Evolutionary conservation across 805 yeast species (phyloP), one percentile per base, ranked within the genome.

Genomic region (Schizosaccharomyces osmophilus): DNA sequence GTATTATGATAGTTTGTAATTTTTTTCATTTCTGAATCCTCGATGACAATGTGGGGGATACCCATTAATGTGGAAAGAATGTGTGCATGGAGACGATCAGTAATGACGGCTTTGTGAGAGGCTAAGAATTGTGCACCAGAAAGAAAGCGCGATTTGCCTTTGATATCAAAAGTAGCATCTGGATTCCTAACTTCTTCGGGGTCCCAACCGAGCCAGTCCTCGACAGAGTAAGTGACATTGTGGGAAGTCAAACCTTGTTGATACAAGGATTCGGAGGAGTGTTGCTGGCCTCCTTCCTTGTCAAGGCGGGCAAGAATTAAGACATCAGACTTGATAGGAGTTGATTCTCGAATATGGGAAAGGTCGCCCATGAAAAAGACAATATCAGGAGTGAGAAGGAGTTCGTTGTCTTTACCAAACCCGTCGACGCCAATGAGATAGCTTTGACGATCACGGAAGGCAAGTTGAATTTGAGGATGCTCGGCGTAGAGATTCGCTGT

Each of bases 61-160:
- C 61, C 61, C 55, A 59, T 19, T 13, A 59, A 29, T 19, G 54
- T 39, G 26, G 55, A n/a, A 41, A 59, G 39, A 22, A 59, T 22
- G 43, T 59, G 61, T 6, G 51, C 61, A n/a, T 59, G 61, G 15
- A 59, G 48, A 22, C 61, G 26, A 42, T 59, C 61, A 22, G 61
- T 42, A 11, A 59, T 59, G n/a, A 59, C 55, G 55, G 22, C 26
- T 17, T 29, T 19, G 32, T 22, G n/a, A 17, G 39, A 31, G 55
- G 61, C 55, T 1, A 59, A n/a, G 48, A 59, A 43, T n/a, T 57
- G 45, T 17, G 48, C 39, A 36, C 48, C 60, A 51, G 57, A 22
- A 3, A 6, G 2, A 13, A 19, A 51, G 22, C 57, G 57, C 5
- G 31, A 22, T 4, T 24, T 4, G 1, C 57, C 57, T 29, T 29